Conservation (phyloP, 768 basidiomycete species). For the Paxillus rubicundulus region DNA sequence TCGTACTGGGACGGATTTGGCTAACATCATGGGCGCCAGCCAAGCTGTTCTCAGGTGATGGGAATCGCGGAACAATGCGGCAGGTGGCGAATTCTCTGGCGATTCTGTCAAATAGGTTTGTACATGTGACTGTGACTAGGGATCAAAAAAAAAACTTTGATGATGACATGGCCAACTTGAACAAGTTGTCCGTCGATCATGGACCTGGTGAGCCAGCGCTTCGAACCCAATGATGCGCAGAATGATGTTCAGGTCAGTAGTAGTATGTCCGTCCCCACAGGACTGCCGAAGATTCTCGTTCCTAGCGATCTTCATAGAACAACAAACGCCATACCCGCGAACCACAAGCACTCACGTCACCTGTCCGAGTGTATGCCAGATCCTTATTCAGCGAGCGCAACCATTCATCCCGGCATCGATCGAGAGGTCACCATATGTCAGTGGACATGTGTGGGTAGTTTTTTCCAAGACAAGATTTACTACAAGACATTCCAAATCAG, state of each 20-base stretch:
- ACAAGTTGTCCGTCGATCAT: neutral
- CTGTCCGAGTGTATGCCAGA: neutral
- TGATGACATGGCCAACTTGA: neutral
- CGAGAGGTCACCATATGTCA: no score
- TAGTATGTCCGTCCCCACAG: neutral
- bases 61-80: slow-evolving; percentile 10
- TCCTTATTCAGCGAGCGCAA: neutral
- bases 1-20: neutral
- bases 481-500: neutral
- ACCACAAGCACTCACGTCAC: neutral
- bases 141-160: no score
- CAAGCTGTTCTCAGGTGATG: neutral
- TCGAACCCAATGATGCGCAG: neutral
- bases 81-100: slow-evolving; percentile 10
- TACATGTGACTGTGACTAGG: no score
- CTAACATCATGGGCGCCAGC: no score
- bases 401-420: no score
- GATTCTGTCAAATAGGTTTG: neutral
- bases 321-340: neutral
- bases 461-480: neutral
- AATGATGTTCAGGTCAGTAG: no score
- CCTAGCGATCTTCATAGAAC: neutral
- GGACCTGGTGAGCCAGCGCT: neutral
- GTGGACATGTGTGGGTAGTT: neutral
- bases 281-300: neutral